Evolutionary conservation across 768 basidiomycete genomes (phyloP).

Genomic region (Suillus occidentalis): DNA sequence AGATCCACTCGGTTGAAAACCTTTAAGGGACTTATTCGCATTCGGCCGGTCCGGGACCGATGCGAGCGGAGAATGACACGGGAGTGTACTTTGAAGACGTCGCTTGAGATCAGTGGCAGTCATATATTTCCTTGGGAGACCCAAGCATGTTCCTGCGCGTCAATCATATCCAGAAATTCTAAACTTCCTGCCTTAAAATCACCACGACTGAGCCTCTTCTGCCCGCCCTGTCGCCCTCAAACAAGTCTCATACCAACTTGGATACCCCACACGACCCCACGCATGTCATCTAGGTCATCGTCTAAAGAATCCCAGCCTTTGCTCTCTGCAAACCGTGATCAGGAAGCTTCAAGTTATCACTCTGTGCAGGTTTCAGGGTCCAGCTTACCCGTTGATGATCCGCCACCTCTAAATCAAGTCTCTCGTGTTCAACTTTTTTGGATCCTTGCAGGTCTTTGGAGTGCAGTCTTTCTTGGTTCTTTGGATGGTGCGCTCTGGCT

Average conservation of each 20-base stretch:
- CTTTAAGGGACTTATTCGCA: conserved; percentile 19
- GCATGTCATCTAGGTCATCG: conserved; percentile 44
- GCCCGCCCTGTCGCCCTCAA: conserved; percentile 1
- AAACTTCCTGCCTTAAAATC: conserved; percentile 6
- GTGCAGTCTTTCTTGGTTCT: conserved; percentile 80
- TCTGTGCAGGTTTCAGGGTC: conserved; percentile 38
- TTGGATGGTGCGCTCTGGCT: conserved; percentile 64
- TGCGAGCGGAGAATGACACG: conserved; percentile 33
- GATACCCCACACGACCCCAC: conserved; percentile 5
- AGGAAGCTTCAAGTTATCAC: conserved; percentile 41
- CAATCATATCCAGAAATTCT: conserved; percentile 7
- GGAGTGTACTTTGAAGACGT: conserved; percentile 16
- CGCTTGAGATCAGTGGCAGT: conserved; percentile 12
- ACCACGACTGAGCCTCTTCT: conserved; percentile 2
- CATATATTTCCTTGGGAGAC: conserved; percentile 24
- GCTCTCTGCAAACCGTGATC: conserved; percentile 43
- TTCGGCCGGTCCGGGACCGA: conserved; percentile 26
- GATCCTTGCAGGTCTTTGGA: conserved; percentile 80
- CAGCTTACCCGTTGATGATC: conserved; percentile 23
- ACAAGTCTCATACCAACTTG: conserved; percentile 10
- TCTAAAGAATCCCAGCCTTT: conserved; percentile 58
- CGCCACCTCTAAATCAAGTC: conserved; percentile 42
- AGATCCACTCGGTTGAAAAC: conserved; percentile 17
- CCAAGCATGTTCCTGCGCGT: conserved; percentile 16
- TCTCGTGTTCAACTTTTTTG: conserved; percentile 58